A percentile compares a stretch with the other conserved stretches of the same genome.
Evolutionary conservation across 495 filamentous ascomycete genomes (phyloP).

Genomic region (Niebla homalea): DNA sequence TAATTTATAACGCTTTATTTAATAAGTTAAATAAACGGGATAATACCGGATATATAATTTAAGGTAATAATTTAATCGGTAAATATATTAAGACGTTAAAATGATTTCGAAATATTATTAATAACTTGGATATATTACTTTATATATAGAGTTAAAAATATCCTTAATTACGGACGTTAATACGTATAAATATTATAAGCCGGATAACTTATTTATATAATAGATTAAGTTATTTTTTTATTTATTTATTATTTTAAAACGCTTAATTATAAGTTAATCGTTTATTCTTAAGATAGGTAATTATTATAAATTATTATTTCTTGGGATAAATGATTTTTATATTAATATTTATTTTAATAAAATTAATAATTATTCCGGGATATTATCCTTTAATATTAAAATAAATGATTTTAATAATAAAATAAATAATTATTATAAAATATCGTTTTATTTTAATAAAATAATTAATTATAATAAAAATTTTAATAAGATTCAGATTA

Average conservation of each 20-base stretch:
- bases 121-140: background rate
- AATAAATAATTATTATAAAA: background rate
- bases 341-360: background rate
- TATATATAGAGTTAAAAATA: background rate
- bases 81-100: too few species aligned
- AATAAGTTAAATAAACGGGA: background rate
- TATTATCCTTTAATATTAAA: too few species aligned
- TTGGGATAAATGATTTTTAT: background rate
- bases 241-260: background rate
- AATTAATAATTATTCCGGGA: too few species aligned
- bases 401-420: background rate
- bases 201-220: background rate
- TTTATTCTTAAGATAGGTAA: background rate
- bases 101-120: background rate
- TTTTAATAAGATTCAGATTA: too few species aligned
- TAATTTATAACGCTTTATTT: background rate
- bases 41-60: too few species aligned
- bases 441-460: too few species aligned
- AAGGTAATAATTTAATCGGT: too few species aligned
- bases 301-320: background rate
- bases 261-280: background rate
- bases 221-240: background rate
- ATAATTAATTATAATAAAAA: too few species aligned
- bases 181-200: background rate
- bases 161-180: too few species aligned